Percentiles rank a stretch among this genome's conserved stretches.
These are phyloP conservation scores for Russula ochroleuca DNA, from an alignment of 768 basidiomycete genomes.

Conservation along the genomic window DNA sequence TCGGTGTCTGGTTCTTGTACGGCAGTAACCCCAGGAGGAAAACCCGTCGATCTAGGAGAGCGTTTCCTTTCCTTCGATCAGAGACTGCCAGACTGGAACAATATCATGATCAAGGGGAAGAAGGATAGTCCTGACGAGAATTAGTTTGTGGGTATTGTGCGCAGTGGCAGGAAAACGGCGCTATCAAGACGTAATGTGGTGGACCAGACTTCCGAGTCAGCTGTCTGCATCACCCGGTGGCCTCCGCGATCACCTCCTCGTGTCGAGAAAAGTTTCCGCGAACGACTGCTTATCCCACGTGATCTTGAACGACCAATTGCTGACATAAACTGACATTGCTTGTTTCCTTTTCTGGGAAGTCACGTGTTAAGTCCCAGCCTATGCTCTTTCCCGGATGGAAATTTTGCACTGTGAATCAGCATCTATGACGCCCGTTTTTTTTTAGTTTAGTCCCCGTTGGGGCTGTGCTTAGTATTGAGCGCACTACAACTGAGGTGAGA, in stretches of 20 bases:
- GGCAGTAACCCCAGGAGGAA: not conserved
- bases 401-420: too few species aligned
- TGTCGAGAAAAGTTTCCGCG: not conserved
- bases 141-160: not conserved
- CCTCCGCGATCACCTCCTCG: not conserved
- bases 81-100: not conserved
- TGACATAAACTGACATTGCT: too few species aligned
- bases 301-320: not conserved
- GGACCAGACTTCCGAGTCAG: not conserved
- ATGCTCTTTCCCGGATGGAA: too few species aligned
- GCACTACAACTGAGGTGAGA: too few species aligned
- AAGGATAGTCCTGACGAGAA: not conserved
- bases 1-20: not conserved
- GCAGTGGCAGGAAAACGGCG: not conserved
- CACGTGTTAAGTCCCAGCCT: too few species aligned
- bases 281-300: not conserved
- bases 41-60: not conserved
- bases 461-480: too few species aligned
- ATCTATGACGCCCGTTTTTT: too few species aligned
- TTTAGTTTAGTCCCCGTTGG: too few species aligned
- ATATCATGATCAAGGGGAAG: not conserved
- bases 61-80: not conserved
- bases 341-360: too few species aligned
- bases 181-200: not conserved
- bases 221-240: not conserved